phyloP scores from a whole-genome alignment of 208 protist genomes.

The Crithidia sp. region DNA sequence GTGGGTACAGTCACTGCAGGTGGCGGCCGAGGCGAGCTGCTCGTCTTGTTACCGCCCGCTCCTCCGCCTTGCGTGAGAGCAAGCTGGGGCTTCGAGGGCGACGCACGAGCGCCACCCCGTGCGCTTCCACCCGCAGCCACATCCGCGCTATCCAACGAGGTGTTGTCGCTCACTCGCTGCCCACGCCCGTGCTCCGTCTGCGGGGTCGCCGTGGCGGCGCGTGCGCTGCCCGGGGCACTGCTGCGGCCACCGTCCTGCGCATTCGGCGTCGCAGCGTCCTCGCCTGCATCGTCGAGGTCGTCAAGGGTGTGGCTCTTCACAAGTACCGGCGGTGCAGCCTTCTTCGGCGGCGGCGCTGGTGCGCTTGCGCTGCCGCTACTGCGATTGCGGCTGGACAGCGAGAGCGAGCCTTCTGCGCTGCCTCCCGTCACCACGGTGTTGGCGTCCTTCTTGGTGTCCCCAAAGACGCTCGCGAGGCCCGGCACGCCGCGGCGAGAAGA shows the following conservation, averaged over 20 bases:
- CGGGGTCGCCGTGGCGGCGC: neutral
- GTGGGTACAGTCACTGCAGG: no score
- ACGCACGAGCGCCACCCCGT: neutral
- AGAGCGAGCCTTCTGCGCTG: neutral
- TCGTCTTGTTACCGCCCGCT: neutral
- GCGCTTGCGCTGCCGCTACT: neutral
- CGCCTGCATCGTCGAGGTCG: slow-evolving; percentile 25
- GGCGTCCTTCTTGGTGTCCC: slow-evolving; percentile 10
- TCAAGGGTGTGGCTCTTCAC: slow-evolving; percentile 17
- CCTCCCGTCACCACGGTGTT: no score
- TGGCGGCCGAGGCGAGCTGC: neutral
- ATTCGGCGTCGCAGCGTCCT: neutral
- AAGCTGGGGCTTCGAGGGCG: neutral
- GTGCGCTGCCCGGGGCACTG: neutral
- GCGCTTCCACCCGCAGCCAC: neutral
- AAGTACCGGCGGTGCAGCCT: neutral
- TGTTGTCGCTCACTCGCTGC: no score
- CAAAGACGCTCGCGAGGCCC: neutral
- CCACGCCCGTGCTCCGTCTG: neutral
- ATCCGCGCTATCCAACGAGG: neutral
- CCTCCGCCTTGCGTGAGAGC: neutral
- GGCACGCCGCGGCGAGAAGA: slow-evolving; percentile 4
- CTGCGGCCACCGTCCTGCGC: neutral
- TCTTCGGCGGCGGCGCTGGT: neutral
- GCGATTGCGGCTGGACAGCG: neutral